These are phyloP conservation scores for Rosellinia necatrix DNA, from an alignment of 2,329 filamentous ascomycete genomes.

Conservation along the genomic window DNA sequence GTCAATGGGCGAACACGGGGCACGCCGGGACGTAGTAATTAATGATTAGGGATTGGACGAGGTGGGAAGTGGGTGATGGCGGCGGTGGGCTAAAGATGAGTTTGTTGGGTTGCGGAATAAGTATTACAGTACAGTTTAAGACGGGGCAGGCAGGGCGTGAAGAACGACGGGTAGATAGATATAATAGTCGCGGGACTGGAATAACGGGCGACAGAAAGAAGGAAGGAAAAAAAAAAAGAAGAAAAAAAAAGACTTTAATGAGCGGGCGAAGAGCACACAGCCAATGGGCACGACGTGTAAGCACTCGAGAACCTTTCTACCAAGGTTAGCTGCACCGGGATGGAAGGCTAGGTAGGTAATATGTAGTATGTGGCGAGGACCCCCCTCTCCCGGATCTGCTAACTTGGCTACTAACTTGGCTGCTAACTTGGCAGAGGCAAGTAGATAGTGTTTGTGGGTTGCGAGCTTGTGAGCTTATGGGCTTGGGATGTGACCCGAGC, in stretches of 20 bases:
- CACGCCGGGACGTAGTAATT: not conserved
- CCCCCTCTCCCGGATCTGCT: no score
- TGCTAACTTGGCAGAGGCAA: no score
- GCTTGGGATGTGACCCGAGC: no score
- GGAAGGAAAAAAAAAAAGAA: not conserved
- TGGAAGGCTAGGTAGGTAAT: no score
- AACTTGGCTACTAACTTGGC: no score
- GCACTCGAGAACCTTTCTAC: conserved; percentile 11
- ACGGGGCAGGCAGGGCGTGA: not conserved
- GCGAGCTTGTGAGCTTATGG: no score
- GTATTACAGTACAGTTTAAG: not conserved
- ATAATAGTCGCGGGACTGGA: not conserved
- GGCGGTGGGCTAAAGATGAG: no score
- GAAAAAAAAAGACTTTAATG: conserved; percentile 6
- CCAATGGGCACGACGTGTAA: conserved; percentile 5
- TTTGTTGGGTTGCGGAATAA: not conserved
- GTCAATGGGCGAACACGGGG: no score
- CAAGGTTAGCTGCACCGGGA: conserved; percentile 1
- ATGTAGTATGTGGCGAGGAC: no score
- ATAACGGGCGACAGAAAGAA: not conserved
- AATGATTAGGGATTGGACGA: conserved; percentile 5
- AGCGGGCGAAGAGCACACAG: not conserved
- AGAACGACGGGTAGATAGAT: not conserved
- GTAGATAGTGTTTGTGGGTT: no score
- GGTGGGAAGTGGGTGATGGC: not conserved